These are phyloP conservation scores for Solanum pennellii DNA, from an alignment of 257 asterid genomes.

Conservation along the genomic window DNA sequence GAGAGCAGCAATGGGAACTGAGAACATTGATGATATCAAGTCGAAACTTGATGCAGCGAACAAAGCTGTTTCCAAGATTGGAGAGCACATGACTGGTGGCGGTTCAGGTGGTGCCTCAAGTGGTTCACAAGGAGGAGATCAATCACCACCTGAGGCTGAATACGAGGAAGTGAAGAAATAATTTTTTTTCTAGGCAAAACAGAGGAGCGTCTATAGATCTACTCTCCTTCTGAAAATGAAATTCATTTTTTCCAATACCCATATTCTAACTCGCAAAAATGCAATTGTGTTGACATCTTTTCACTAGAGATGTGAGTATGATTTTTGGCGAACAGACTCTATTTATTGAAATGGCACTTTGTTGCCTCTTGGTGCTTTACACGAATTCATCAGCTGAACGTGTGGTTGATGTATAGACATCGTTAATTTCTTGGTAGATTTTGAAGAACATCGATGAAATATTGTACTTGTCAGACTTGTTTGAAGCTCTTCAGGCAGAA, in stretches of 20 bases:
- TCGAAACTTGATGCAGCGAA: constrained; percentile 62
- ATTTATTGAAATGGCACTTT: not conserved
- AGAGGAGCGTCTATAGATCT: not conserved
- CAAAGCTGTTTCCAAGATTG: constrained; percentile 71
- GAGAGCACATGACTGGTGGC: constrained; percentile 63
- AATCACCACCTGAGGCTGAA: constrained; percentile 55
- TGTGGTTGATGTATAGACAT: not conserved
- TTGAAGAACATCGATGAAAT: not conserved
- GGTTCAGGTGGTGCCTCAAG: constrained; percentile 23
- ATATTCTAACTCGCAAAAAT: not conserved
- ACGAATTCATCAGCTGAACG: not conserved
- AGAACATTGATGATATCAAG: constrained; percentile 42
- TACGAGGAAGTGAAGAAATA: constrained; percentile 80
- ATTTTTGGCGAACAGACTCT: not conserved
- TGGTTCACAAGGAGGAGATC: constrained; percentile 51
- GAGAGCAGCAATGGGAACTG: constrained; percentile 38
- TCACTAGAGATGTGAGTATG: not conserved
- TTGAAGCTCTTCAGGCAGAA: not conserved
- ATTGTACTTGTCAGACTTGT: not conserved
- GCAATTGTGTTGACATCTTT: not conserved
- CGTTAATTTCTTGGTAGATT: not conserved
- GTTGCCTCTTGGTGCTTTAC: not conserved
- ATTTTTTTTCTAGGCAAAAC: not conserved
- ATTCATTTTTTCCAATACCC: not conserved
- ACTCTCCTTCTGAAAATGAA: not conserved